These are phyloP conservation scores for Nicotiana benthamiana DNA, from an alignment of 257 asterid genomes.

Conservation along the genomic window DNA sequence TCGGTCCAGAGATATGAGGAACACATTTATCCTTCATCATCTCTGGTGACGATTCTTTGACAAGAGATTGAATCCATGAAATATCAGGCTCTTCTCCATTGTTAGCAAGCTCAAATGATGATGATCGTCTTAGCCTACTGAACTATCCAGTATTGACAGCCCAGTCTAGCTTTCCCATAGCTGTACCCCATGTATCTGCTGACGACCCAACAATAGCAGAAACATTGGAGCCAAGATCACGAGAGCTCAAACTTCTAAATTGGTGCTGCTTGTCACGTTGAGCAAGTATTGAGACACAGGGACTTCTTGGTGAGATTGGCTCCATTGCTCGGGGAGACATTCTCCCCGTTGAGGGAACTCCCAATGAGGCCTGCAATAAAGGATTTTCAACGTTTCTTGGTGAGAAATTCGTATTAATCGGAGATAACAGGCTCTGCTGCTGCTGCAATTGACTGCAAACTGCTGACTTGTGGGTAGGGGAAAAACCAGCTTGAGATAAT, in stretches of 20 bases:
- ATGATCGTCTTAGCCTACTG: slow-evolving; percentile 42
- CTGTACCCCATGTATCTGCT: slow-evolving; percentile 54
- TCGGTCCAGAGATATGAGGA: slow-evolving; percentile 14
- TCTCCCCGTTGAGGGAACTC: slow-evolving; percentile 54
- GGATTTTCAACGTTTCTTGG: slow-evolving; percentile 55
- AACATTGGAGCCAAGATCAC: slow-evolving; percentile 51
- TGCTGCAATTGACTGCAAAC: slow-evolving; percentile 61
- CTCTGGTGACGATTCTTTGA: slow-evolving; percentile 66
- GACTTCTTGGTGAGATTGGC: slow-evolving; percentile 63
- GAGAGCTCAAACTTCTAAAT: slow-evolving; percentile 63
- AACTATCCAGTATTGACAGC: slow-evolving; percentile 29
- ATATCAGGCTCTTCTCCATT: slow-evolving; percentile 62
- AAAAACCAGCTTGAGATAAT: slow-evolving; percentile 39
- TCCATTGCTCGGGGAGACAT: slow-evolving; percentile 66
- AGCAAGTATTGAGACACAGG: slow-evolving; percentile 57
- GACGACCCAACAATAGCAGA: slow-evolving; percentile 41
- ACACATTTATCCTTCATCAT: slow-evolving; percentile 43
- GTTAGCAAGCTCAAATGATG: slow-evolving; percentile 51
- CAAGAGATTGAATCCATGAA: slow-evolving; percentile 68
- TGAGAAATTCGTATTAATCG: slow-evolving; percentile 48
- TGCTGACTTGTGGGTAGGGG: slow-evolving; percentile 56
- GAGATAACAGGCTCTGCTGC: slow-evolving; percentile 59
- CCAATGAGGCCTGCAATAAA: slow-evolving; percentile 41
- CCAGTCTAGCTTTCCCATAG: slow-evolving; percentile 55
- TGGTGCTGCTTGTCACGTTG: slow-evolving; percentile 53